Conservation (phyloP, 1,284 basidiomycete species). For the Marasmius fiardii region DNA sequence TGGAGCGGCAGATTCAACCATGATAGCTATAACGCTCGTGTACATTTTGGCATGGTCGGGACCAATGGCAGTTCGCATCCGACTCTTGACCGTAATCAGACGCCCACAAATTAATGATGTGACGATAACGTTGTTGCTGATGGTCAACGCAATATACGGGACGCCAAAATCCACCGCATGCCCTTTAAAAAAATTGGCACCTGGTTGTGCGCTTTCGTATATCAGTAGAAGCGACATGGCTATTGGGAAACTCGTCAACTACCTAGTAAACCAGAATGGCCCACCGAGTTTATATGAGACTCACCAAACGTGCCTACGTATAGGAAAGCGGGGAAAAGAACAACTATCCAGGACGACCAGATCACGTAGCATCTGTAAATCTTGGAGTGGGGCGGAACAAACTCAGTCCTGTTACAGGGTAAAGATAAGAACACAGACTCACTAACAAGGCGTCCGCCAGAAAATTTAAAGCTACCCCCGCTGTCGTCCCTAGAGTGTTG, state of each 20-base stretch:
- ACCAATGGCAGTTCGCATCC: conserved; percentile 6
- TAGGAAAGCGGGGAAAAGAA: conserved; percentile 21
- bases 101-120: conserved; percentile 23
- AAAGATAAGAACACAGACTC: not conserved
- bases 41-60: conserved; percentile 21
- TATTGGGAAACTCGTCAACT: not conserved
- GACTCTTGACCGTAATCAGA: conserved; percentile 18
- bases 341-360: conserved; percentile 20
- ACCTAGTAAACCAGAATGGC: not conserved
- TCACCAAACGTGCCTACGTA: conserved; percentile 24
- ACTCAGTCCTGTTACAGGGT: too few species aligned
- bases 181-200: conserved; percentile 21
- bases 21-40: conserved; percentile 21
- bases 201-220: conserved; percentile 21
- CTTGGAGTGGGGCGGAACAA: conserved; percentile 13
- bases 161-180: conserved; percentile 21
- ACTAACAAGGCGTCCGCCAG: conserved; percentile 26
- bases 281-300: conserved; percentile 8
- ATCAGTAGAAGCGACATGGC: conserved; percentile 23
- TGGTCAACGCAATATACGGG: conserved; percentile 23
- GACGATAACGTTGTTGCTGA: conserved; percentile 24
- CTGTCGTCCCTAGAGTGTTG: conserved; percentile 24
- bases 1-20: conserved; percentile 25
- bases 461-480: conserved; percentile 23
- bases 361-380: conserved; percentile 28